Percentiles rank a stretch among this genome's conserved stretches.
Conservation (phyloP, 495 filamentous ascomycete genomes). For the Aspergillus steynii region DNA sequence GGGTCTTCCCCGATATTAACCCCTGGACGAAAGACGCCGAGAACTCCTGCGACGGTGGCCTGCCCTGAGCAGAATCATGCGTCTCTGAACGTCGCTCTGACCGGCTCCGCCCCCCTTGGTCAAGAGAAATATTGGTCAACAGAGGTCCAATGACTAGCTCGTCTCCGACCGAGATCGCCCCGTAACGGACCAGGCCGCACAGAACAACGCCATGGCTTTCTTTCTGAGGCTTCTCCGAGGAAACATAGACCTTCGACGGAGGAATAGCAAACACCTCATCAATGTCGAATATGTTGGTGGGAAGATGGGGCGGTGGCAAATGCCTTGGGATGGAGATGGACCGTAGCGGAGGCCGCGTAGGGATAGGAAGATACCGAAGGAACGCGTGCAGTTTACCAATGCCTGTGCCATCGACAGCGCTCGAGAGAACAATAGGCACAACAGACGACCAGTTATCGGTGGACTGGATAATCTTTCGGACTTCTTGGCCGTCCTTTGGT, state of each 20-base stretch:
- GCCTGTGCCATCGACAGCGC: conserved; percentile 81
- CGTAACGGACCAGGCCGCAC: conserved; percentile 79
- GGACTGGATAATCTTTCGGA: conserved; percentile 48
- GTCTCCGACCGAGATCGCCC: conserved; percentile 76
- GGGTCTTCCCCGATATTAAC: conserved; percentile 30
- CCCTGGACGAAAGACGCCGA: conserved; percentile 34
- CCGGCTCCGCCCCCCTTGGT: conserved; percentile 23
- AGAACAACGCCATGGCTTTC: conserved; percentile 64
- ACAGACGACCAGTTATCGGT: conserved; percentile 47
- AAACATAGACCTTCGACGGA: conserved; percentile 45
- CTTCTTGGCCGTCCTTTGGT: conserved; percentile 48
- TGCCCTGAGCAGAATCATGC: conserved; percentile 29
- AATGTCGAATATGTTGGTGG: conserved; percentile 72
- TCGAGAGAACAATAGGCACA: conserved; percentile 87
- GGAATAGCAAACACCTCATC: conserved; percentile 78
- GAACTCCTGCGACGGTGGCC: conserved; percentile 35
- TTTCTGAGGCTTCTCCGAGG: conserved; percentile 37
- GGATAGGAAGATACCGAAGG: conserved; percentile 74
- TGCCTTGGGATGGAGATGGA: conserved; percentile 20
- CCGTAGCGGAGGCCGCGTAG: conserved; percentile 49
- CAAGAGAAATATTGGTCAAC: conserved; percentile 33
- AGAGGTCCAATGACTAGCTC: conserved; percentile 80
- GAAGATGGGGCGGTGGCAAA: conserved; percentile 35
- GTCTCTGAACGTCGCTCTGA: conserved; percentile 18
- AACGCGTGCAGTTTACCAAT: conserved; percentile 81